phyloP scores from a whole-genome alignment of 2,329 filamentous ascomycete species.

The Ophiostoma sp. region DNA sequence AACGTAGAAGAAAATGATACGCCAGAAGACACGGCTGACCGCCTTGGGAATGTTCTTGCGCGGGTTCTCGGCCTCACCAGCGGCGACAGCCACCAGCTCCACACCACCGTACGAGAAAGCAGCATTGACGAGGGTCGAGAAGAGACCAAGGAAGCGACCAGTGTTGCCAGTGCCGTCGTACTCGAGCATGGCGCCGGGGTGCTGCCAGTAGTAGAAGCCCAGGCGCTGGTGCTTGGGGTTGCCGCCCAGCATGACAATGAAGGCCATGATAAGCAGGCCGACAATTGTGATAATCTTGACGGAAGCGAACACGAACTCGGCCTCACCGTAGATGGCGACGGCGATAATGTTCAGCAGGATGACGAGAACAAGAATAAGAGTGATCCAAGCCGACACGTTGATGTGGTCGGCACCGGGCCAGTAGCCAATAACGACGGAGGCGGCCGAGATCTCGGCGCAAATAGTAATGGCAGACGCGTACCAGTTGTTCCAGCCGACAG shows the following conservation, averaged over 20 bases:
- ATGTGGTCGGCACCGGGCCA: constrained; percentile 38
- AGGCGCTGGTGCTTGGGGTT: constrained; percentile 51
- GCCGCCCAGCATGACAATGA: constrained; percentile 59
- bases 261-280: constrained; percentile 58
- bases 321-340: constrained; percentile 53
- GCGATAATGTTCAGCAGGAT: constrained; percentile 52
- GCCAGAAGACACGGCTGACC: constrained; percentile 60
- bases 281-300: constrained; percentile 62
- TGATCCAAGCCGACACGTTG: constrained; percentile 46
- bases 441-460: constrained; percentile 46
- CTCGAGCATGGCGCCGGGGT: constrained; percentile 39
- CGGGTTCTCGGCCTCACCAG: constrained; percentile 67
- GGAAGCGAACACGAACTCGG: constrained; percentile 41
- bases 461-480: constrained; percentile 52
- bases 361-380: constrained; percentile 51
- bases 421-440: constrained; percentile 50
- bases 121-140: constrained; percentile 30
- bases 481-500: constrained; percentile 55
- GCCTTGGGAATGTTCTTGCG: constrained; percentile 65
- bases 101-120: constrained; percentile 50
- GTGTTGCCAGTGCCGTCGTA: constrained; percentile 46
- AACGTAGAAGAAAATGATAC: constrained; percentile 64
- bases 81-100: constrained; percentile 61
- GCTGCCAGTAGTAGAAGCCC: constrained; percentile 56
- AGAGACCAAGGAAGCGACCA: constrained; percentile 33